Conservation (phyloP, 2,329 filamentous ascomycete species). For the Diplodia seriata region DNA sequence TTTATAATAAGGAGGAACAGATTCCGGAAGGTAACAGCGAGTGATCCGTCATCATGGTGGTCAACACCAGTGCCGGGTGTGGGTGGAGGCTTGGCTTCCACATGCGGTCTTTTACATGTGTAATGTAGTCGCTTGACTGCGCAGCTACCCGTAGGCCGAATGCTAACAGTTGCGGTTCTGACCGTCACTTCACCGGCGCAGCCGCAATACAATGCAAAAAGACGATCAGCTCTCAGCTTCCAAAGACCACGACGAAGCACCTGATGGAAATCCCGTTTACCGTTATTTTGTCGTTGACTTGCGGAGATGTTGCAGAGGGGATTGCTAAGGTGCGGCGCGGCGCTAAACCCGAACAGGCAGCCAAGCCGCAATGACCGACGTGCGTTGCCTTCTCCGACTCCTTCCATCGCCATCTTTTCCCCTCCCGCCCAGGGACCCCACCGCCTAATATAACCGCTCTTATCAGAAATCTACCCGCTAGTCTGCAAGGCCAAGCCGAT, state of each 20-base stretch:
- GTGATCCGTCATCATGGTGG: background rate
- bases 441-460: background rate
- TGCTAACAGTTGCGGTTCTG: background rate
- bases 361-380: slow-evolving; percentile 13
- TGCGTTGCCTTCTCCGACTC: background rate
- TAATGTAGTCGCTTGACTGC: background rate
- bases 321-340: background rate
- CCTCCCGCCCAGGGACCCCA: background rate
- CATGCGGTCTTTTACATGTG: slow-evolving; percentile 3
- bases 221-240: background rate
- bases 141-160: background rate
- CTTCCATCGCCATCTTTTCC: slow-evolving; percentile 1
- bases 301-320: background rate
- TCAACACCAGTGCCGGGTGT: background rate
- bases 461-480: background rate
- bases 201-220: background rate
- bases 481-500: background rate
- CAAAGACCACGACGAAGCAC: background rate
- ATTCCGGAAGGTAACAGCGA: slow-evolving; percentile 8
- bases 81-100: slow-evolving; percentile 15
- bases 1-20: background rate
- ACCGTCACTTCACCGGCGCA: background rate
- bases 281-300: background rate
- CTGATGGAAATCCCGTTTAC: background rate
- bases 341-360: slow-evolving; percentile 13